These are phyloP conservation scores for Colletotrichum somersetense DNA, from an alignment of 2,329 filamentous ascomycete species.

Conservation along the genomic window DNA sequence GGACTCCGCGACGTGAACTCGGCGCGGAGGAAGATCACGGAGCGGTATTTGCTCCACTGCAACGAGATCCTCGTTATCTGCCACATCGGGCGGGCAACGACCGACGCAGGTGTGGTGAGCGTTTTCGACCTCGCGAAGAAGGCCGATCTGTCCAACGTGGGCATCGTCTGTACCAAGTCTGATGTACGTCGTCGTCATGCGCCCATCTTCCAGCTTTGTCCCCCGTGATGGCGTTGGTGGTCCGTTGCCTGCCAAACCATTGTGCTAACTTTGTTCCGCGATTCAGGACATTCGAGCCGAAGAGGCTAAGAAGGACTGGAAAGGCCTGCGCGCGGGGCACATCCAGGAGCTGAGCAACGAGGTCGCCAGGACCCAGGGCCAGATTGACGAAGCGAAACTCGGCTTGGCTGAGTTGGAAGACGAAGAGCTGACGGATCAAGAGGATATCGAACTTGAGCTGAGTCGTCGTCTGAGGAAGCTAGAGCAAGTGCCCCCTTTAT, in stretches of 20 bases:
- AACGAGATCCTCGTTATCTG: constrained; percentile 62
- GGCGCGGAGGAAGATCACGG: constrained; percentile 58
- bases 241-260: not conserved
- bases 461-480: not conserved
- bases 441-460: constrained; percentile 2
- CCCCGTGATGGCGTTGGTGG: not conserved
- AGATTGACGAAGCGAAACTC: constrained; percentile 24
- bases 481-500: not conserved
- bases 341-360: constrained; percentile 43
- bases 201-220: not conserved
- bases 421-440: constrained; percentile 23
- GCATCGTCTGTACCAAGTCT: constrained; percentile 59
- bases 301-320: constrained; percentile 51
- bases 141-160: constrained; percentile 54
- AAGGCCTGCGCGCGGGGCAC: constrained; percentile 39
- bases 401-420: constrained; percentile 43
- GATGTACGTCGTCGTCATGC: constrained; percentile 50
- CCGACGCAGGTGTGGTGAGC: constrained; percentile 54
- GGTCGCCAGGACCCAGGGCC: constrained; percentile 34
- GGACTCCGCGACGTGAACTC: constrained; percentile 62
- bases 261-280: constrained; percentile 8
- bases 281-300: constrained; percentile 50
- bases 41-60: constrained; percentile 59
- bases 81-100: constrained; percentile 56
- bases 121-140: constrained; percentile 57